phyloP scores from a whole-genome alignment of 1,284 basidiomycete species.

The Phylloboletellus chloephorus region DNA sequence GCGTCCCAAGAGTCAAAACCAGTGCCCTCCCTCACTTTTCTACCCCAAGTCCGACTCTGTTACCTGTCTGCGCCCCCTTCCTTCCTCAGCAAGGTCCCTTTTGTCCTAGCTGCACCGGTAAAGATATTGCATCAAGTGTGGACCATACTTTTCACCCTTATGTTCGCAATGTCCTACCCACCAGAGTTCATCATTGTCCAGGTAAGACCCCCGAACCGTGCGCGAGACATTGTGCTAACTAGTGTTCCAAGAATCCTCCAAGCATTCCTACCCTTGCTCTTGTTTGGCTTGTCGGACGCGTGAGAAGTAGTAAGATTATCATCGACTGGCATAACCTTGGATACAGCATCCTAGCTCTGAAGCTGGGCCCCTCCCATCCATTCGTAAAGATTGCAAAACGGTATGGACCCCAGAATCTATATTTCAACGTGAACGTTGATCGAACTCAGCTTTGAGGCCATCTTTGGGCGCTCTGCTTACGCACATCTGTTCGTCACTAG shows the following conservation, averaged over 20 bases:
- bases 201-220: conserved; percentile 41
- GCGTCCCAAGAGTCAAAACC: conserved; percentile 61
- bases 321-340: conserved; percentile 99
- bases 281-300: conserved; percentile 66
- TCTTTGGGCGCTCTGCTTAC: conserved; percentile 75
- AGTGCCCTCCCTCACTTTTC: conserved; percentile 60
- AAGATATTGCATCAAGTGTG: conserved; percentile 73
- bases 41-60: conserved; percentile 59
- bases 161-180: conserved; percentile 57
- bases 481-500: conserved; percentile 93
- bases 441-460: conserved; percentile 66
- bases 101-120: conserved; percentile 73
- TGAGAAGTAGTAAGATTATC: conserved; percentile 78
- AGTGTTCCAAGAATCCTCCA: conserved; percentile 77
- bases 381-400: conserved; percentile 73
- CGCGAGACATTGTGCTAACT: conserved; percentile 5
- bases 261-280: conserved; percentile 91
- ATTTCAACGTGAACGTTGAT: conserved; percentile 3
- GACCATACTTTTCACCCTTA: conserved; percentile 57
- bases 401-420: conserved; percentile 37
- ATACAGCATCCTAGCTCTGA: conserved; percentile 87
- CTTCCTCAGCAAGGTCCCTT: conserved; percentile 56
- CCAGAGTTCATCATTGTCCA: conserved; percentile 90
- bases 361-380: conserved; percentile 60
- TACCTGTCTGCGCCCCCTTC: conserved; percentile 65